Evolutionary conservation across 345 rosid species (phyloP).

Genomic region (Abelmoschus esculentus): DNA sequence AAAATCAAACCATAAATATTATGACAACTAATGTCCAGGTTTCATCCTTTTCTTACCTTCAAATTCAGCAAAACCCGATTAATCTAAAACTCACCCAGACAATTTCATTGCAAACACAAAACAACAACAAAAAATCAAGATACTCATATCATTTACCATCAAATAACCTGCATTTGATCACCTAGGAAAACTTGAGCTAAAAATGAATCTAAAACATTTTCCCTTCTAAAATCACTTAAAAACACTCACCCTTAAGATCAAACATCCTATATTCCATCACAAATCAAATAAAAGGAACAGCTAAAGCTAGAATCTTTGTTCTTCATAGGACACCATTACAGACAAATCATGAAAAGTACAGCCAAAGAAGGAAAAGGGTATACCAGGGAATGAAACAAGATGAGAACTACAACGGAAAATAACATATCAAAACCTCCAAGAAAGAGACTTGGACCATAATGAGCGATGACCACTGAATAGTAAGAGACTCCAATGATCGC

Average conservation of each 20-base stretch:
- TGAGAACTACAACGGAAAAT: conserved; percentile 32
- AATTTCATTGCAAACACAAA: not conserved
- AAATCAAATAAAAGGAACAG: not conserved
- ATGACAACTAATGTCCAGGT: not conserved
- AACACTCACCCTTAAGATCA: not conserved
- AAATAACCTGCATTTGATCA: not conserved
- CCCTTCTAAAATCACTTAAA: not conserved
- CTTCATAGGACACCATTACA: not conserved
- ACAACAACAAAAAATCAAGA: not conserved
- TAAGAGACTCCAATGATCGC: conserved; percentile 61
- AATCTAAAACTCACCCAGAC: not conserved
- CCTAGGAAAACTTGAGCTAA: too few relatives aligned
- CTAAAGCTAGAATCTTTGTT: not conserved
- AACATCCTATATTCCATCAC: not conserved
- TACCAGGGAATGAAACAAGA: conserved; percentile 61
- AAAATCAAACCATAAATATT: not conserved
- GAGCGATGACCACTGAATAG: conserved; percentile 46
- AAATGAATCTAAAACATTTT: not conserved
- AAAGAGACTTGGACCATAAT: conserved; percentile 64
- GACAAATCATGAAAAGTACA: not conserved
- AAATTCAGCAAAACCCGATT: not conserved
- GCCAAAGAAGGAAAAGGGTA: not conserved
- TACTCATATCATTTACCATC: not conserved
- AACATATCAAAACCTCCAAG: conserved; percentile 47
- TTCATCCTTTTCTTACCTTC: not conserved